Percentiles rank a stretch among this genome's conserved stretches.
Evolutionary conservation across 495 filamentous ascomycete species (phyloP).

Genomic region (Massariosphaeria phaeospora): DNA sequence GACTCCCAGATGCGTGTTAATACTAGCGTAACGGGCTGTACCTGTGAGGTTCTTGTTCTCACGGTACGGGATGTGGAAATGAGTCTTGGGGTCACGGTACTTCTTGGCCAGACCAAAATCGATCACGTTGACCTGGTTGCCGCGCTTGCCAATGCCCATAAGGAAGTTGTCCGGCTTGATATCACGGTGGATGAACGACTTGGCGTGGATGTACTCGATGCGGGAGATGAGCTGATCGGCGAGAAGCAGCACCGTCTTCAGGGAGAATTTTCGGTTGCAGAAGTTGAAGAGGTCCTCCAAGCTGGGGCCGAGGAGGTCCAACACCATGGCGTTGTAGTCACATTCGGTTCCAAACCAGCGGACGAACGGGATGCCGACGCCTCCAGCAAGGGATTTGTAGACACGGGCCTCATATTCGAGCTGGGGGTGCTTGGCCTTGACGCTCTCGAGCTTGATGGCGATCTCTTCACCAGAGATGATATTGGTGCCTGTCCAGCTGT

Average conservation of each 20-base stretch:
- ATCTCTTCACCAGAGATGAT: constrained; percentile 99
- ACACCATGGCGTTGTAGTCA: constrained; percentile 99
- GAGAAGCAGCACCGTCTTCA: constrained; percentile 98
- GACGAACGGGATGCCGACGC: constrained; percentile 98
- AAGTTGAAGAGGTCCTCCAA: constrained; percentile 99
- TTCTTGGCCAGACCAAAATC: constrained; percentile 99
- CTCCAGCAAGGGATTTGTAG: constrained; percentile 98
- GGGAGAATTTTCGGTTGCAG: constrained; percentile 99
- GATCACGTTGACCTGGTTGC: constrained; percentile 99
- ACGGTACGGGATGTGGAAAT: constrained; percentile 99
- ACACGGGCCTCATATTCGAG: constrained; percentile 99
- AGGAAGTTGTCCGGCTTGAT: constrained; percentile 99
- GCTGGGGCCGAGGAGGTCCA: constrained; percentile 94
- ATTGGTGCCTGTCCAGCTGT: constrained; percentile 68
- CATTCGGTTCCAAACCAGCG: constrained; percentile 99
- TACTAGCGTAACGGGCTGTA: constrained; percentile 97
- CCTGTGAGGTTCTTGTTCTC: constrained; percentile 99
- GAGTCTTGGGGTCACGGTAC: constrained; percentile 99
- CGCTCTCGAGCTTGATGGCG: constrained; percentile 98
- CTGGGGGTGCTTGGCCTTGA: constrained; percentile 99
- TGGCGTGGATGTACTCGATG: constrained; percentile 99
- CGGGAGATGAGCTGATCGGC: constrained; percentile 99
- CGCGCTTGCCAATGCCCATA: constrained; percentile 99
- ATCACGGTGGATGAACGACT: constrained; percentile 99
- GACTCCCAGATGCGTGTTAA: constrained; percentile 98